These are phyloP conservation scores for Mycosarcoma mackinlayi DNA, from an alignment of 1,284 basidiomycete genomes.

Conservation along the genomic window DNA sequence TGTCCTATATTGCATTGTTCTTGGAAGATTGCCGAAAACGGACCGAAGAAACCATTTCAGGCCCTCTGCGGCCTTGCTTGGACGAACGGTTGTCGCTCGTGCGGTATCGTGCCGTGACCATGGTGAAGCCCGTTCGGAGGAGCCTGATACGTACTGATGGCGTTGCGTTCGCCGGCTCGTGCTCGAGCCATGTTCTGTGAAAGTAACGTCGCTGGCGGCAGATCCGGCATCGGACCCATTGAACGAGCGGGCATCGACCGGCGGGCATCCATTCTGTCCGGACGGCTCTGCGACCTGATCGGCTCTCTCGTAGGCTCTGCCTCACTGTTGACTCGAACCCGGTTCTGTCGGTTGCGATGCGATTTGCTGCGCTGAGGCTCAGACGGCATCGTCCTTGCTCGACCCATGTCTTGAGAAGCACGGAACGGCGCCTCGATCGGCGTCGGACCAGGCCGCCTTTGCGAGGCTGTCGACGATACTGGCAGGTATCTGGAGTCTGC, in stretches of 20 bases:
- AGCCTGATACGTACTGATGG: slow-evolving; percentile 2
- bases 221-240: slow-evolving; percentile 7
- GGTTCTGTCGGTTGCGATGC: slow-evolving; percentile 7
- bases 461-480: background rate
- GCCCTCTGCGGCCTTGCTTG: slow-evolving; percentile 12
- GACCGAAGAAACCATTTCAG: background rate
- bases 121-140: slow-evolving; percentile 1
- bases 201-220: slow-evolving; percentile 5
- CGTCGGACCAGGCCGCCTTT: slow-evolving; percentile 9
- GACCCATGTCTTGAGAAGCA: slow-evolving; percentile 4
- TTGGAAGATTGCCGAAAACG: background rate
- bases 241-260: slow-evolving; percentile 14
- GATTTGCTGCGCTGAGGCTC: slow-evolving; percentile 13
- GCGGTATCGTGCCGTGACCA: background rate
- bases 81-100: slow-evolving; percentile 9
- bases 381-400: background rate
- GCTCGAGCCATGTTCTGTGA: slow-evolving; percentile 13
- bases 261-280: slow-evolving; percentile 10
- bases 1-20: slow-evolving; percentile 10
- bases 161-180: slow-evolving; percentile 8
- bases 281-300: slow-evolving; percentile 4
- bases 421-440: slow-evolving; percentile 2
- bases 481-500: background rate
- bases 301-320: background rate
- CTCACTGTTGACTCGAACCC: background rate